These are phyloP conservation scores for Zymoseptoria pseudotritici DNA, from an alignment of 2,329 filamentous ascomycete species.

Conservation along the genomic window DNA sequence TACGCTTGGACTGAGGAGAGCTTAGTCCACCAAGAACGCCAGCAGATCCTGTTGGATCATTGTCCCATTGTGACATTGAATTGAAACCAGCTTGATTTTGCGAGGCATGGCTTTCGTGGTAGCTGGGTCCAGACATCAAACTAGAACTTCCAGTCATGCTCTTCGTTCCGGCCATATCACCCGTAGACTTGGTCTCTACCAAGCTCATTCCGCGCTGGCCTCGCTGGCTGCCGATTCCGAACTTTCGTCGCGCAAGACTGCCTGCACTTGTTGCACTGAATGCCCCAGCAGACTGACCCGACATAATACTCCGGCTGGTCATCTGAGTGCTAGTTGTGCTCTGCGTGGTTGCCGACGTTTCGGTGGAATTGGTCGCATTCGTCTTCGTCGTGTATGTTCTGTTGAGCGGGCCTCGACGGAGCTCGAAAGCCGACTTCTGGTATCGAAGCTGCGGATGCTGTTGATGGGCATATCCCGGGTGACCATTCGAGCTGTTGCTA, in stretches of 20 bases:
- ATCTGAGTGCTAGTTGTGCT: conserved; percentile 67
- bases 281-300: conserved; percentile 78
- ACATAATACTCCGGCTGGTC: conserved; percentile 86
- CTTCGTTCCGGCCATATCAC: conserved; percentile 22
- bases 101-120: conserved; percentile 80
- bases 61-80: conserved; percentile 57
- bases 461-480: conserved; percentile 35
- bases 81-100: conserved; percentile 46
- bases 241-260: conserved; percentile 73
- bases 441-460: conserved; percentile 39
- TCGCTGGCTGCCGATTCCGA: conserved; percentile 38
- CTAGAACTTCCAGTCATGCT: conserved; percentile 51
- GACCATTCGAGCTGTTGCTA: conserved; percentile 18
- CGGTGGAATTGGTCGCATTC: conserved; percentile 70
- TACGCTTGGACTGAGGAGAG: conserved; percentile 64
- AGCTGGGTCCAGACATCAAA: conserved; percentile 39
- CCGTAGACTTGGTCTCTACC: conserved; percentile 19
- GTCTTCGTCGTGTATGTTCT: conserved; percentile 86
- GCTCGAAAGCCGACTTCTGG: conserved; percentile 71
- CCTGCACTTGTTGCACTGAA: conserved; percentile 95
- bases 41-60: conserved; percentile 54
- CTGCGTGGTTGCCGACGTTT: conserved; percentile 41
- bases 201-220: conserved; percentile 18
- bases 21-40: conserved; percentile 70
- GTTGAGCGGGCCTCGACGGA: conserved; percentile 59